phyloP scores from a whole-genome alignment of 495 filamentous ascomycete species.

The Podospora bellae-mahoneyi region DNA sequence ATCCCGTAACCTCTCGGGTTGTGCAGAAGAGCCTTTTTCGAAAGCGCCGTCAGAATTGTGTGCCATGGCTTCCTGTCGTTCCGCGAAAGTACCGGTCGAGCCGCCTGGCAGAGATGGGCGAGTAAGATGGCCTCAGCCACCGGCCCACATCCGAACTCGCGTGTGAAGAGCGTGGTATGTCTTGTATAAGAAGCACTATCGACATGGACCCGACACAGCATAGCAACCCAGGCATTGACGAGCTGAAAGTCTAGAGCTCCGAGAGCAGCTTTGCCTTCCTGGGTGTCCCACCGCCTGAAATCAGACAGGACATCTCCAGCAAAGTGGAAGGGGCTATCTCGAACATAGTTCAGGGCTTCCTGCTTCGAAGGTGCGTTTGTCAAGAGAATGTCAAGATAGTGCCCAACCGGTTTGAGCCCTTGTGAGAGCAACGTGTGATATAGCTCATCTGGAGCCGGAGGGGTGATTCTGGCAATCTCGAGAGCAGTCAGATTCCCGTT shows the following conservation, averaged over 20 bases:
- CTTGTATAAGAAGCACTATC: neutral
- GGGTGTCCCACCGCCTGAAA: slow-evolving; percentile 4
- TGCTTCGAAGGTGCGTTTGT: slow-evolving; percentile 32
- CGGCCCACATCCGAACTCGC: neutral
- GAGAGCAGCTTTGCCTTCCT: neutral
- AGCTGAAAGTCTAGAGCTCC: slow-evolving; percentile 20
- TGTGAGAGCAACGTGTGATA: slow-evolving; percentile 39
- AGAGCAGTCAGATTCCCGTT: slow-evolving; percentile 43
- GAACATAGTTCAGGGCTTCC: slow-evolving; percentile 36
- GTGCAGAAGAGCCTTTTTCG: slow-evolving; percentile 20
- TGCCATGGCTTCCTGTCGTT: slow-evolving; percentile 27
- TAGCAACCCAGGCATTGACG: slow-evolving; percentile 40
- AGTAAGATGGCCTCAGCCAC: slow-evolving; percentile 26
- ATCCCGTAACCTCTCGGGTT: neutral
- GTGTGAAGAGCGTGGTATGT: neutral
- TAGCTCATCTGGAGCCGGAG: slow-evolving; percentile 37
- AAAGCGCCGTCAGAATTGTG: slow-evolving; percentile 28
- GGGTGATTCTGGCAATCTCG: slow-evolving; percentile 40
- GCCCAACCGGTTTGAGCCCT: slow-evolving; percentile 34
- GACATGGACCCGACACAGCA: slow-evolving; percentile 36
- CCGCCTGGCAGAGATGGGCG: slow-evolving; percentile 17
- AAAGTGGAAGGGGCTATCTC: slow-evolving; percentile 29
- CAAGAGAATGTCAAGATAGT: slow-evolving; percentile 37
- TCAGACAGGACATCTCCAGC: slow-evolving; percentile 14
- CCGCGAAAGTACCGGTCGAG: slow-evolving; percentile 2